Base-by-base conservation (phyloP, 2,329 filamentous ascomycete species). In the Mycosphaerella sp. region DNA sequence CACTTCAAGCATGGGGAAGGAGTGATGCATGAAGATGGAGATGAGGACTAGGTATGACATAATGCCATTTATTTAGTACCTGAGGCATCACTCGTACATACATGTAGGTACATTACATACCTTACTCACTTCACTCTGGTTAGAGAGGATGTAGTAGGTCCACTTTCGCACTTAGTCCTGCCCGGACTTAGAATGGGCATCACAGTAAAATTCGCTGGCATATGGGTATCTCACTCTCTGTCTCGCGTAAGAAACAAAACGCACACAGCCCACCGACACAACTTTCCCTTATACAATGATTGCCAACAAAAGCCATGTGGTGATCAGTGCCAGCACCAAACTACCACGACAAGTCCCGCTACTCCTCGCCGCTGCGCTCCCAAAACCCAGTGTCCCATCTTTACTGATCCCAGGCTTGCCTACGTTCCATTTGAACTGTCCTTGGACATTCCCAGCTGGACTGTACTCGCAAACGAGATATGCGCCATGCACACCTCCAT, bases 381-480 rank as follows among this genome's bases (percentile, higher is more conserved):
- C 45, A 38, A 47, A 47, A 1, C 45, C 45, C 8, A 39, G n/a
- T 23, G 52, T 48, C n/a, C 60, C 65, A 53, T 62, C 57, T 11
- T 56, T 51, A 32, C 51, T 55, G 26, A 58, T 59, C 1, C 64
- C 64, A 29, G 60, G 41, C 50, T 66, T 65, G 1, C 42, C 43
- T 5, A 74, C 71, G 54, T 73, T 71, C 6, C 63, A 45, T 11
- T 45, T 51, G 53, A 70, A 74, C 26, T 63, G 46, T 1, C 68
- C 70, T 21, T 64, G 51, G 0, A 71, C 64, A 48, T 74, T 73
- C 0, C 72, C 72, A 1, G 61, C 51, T 4, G 71, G 72, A 48
- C 57, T 62, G 55, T 73, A 73, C 56, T 72, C 69, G 61, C 72
- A 74, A 0, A 73, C 69, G 17, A 70, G 36, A 38, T 52, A 64